Base-by-base conservation (phyloP, 2,329 filamentous ascomycete genomes). In the Niveomyces coronatus region DNA sequence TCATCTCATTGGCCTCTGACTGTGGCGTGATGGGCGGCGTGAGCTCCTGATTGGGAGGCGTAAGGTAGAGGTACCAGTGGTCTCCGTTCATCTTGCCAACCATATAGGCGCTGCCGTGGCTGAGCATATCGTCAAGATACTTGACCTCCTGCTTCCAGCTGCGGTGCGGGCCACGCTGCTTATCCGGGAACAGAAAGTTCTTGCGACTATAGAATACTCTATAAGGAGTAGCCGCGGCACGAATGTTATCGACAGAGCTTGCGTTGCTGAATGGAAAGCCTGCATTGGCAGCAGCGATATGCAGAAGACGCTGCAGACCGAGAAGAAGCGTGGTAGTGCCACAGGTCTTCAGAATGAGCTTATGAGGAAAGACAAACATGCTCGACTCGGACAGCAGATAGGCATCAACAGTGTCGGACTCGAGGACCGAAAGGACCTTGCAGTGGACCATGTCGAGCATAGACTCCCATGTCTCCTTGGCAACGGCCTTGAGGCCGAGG, bases 331-430 rank as follows among this genome's bases (percentile, higher is more conserved):
- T 98, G 11, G 91, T 98, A 17, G 91, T 98, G 44, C 91, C 91
- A 54, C 91, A 98, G 7, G 91, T 98, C 76, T 98, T 98, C 49
- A 98, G 70, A 44, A 98, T 94, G 47, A 98, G 75, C 71, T 98
- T 98, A 75, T 98, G 91, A n/a, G 88, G 87, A 62, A 94, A 98
- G 51, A 98, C 86, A 58, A 98, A 98, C 88, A 98, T 94, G 82
- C 91, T 96, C 28, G 91, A 96, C 66, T 98, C 91, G 46, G 91
- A 98, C 40, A 98, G 73, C 6, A 98, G 77, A 58, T 98, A 98
- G 47, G 91, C 89, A 56, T 98, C 91, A 51, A 96, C 83, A 56
- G 89, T 81, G 46, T 94, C 87, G 17, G 89, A 94, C 57, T 89
- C 81, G 46, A 98, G 76, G 45, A 94, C 82, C 4, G 91, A 98